Percentiles rank a stretch among this genome's conserved stretches.
Conservation (phyloP, 1,284 basidiomycete species). For the Schizophyllum commune region DNA sequence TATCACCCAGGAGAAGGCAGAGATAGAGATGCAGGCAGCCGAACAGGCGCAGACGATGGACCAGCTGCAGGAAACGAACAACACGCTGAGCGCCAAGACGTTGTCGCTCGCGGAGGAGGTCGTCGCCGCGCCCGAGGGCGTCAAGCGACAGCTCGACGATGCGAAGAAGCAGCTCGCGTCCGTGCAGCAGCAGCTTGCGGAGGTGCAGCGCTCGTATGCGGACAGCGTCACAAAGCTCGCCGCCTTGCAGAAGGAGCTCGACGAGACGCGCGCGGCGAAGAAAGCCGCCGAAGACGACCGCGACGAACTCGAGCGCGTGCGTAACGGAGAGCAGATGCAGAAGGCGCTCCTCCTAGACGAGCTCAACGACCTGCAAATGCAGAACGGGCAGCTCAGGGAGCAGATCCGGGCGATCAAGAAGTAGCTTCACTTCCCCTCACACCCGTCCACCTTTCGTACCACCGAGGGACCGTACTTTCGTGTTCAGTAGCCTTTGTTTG, state of each 20-base stretch:
- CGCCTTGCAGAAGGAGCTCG: slow-evolving; percentile 33
- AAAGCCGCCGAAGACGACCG: slow-evolving; percentile 6
- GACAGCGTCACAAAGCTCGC: slow-evolving; percentile 21
- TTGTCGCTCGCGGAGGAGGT: slow-evolving; percentile 73
- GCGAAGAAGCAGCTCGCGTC: slow-evolving; percentile 3
- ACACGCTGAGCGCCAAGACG: slow-evolving; percentile 62
- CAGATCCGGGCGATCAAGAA: slow-evolving; percentile 58
- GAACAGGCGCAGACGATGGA: slow-evolving; percentile 64
- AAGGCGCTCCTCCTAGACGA: slow-evolving; percentile 69
- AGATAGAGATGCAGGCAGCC: slow-evolving; percentile 61
- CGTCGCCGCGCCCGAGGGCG: slow-evolving; percentile 48
- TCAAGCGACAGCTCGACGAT: slow-evolving; percentile 48
- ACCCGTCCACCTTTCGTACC: too few species aligned
- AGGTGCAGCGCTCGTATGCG: slow-evolving; percentile 34
- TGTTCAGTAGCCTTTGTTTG: too few species aligned
- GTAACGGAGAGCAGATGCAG: slow-evolving; percentile 59
- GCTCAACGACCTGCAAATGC: slow-evolving; percentile 69
- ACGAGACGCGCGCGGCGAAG: slow-evolving; percentile 7
- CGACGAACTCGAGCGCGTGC: slow-evolving; percentile 52
- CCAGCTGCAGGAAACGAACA: slow-evolving; percentile 72
- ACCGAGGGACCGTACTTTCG: too few species aligned
- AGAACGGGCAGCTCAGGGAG: slow-evolving; percentile 60
- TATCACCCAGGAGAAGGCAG: slow-evolving; percentile 52
- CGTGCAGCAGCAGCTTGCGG: slow-evolving; percentile 25
- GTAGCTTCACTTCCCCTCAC: slow-evolving; percentile 11